Percentiles rank a stretch among this genome's conserved stretches.
Evolutionary conservation across 352 stramenopile species (phyloP).

Genomic region (Pythium myriotylum): DNA sequence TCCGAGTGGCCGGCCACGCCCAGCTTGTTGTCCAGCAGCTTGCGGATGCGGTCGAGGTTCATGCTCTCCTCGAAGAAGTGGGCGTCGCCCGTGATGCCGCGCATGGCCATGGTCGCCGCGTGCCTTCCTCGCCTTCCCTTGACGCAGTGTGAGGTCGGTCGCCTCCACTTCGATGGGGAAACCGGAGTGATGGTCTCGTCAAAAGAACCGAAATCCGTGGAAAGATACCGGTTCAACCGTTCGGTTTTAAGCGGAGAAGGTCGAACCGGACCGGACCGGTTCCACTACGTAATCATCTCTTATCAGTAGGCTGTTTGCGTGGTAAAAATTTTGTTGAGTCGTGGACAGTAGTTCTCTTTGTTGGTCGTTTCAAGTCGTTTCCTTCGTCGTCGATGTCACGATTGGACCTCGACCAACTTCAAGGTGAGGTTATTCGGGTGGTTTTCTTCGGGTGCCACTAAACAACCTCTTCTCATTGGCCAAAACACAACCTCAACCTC

Average conservation of each 20-base stretch:
- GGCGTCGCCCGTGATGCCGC: slow-evolving; percentile 89
- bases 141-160: not conserved
- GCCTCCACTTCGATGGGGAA: not conserved
- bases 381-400: slow-evolving; percentile 62
- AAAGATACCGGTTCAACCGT: slow-evolving; percentile 21
- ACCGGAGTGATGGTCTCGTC: slow-evolving; percentile 18
- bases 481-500: slow-evolving; percentile 1
- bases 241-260: not conserved
- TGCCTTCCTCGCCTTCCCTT: too few relatives aligned
- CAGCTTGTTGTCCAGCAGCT: slow-evolving; percentile 90
- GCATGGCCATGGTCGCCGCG: slow-evolving; percentile 53
- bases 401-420: slow-evolving; percentile 54
- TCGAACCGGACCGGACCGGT: too few relatives aligned
- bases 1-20: slow-evolving; percentile 78
- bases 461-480: slow-evolving; percentile 10
- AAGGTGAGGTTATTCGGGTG: slow-evolving; percentile 34
- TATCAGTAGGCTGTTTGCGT: too few relatives aligned
- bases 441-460: not conserved
- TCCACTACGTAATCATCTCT: too few relatives aligned
- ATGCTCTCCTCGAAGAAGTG: slow-evolving; percentile 98
- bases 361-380: slow-evolving; percentile 39
- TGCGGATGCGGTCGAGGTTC: slow-evolving; percentile 87
- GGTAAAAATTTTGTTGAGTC: too few relatives aligned
- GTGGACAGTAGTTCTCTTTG: slow-evolving; percentile 1
- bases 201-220: slow-evolving; percentile 7